Evolutionary conservation across 2,329 filamentous ascomycete genomes (phyloP).

Genomic region (Ilyonectria destructans): DNA sequence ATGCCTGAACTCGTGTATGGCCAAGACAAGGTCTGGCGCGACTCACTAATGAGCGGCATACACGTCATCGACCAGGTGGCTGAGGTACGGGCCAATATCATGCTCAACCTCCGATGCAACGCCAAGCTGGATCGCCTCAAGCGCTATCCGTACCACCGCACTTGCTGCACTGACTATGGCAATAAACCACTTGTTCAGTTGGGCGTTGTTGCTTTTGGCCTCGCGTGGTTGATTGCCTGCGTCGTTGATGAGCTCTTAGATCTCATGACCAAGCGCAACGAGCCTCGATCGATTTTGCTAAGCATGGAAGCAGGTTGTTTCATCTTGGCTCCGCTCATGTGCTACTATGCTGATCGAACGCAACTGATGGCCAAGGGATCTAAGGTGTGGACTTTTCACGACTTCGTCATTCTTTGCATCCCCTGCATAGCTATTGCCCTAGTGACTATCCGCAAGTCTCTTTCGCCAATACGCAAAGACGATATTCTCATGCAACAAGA

Average conservation of each 20-base stretch:
- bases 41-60: constrained; percentile 44
- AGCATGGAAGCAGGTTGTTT: constrained; percentile 46
- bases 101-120: constrained; percentile 71
- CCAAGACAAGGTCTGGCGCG: constrained; percentile 38
- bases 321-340: constrained; percentile 44
- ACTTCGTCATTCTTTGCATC: constrained; percentile 43
- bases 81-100: constrained; percentile 56
- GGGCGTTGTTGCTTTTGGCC: constrained; percentile 38
- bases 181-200: constrained; percentile 44
- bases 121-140: constrained; percentile 53
- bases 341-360: constrained; percentile 52
- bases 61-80: constrained; percentile 51
- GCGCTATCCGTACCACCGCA: constrained; percentile 63
- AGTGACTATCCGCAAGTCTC: constrained; percentile 42
- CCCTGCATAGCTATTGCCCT: constrained; percentile 38
- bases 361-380: constrained; percentile 49
- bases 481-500: neutral
- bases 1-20: constrained; percentile 35
- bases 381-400: constrained; percentile 42
- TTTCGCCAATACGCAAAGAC: constrained; percentile 30
- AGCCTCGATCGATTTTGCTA: constrained; percentile 32
- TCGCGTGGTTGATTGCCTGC: constrained; percentile 39
- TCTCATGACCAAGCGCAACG: constrained; percentile 29
- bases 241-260: constrained; percentile 34
- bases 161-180: constrained; percentile 68